Evolutionary conservation across 495 filamentous ascomycete genomes (phyloP).

Genomic region (Massariosphaeria phaeospora): DNA sequence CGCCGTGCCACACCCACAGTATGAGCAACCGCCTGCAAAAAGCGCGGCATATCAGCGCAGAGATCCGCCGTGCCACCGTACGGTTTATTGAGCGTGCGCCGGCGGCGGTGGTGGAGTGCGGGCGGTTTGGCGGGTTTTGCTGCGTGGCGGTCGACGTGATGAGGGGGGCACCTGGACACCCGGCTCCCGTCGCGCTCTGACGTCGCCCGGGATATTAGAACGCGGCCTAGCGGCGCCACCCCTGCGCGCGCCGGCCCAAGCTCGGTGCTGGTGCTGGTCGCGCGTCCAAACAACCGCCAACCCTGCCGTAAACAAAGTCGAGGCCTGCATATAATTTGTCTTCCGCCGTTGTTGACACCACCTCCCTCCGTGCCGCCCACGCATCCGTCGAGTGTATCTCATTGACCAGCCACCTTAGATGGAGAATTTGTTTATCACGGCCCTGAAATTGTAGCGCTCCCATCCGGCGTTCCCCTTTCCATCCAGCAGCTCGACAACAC

Average conservation of each 20-base stretch:
- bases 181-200: neutral
- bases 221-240: too few species aligned
- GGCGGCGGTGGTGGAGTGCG: too few species aligned
- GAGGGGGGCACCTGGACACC: too few species aligned
- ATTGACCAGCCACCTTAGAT: constrained; percentile 29
- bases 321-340: neutral
- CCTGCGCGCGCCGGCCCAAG: neutral
- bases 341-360: constrained; percentile 9
- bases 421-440: constrained; percentile 29
- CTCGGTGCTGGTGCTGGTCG: neutral
- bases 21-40: too few species aligned
- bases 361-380: constrained; percentile 12
- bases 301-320: neutral
- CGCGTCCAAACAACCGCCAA: neutral
- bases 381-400: constrained; percentile 20
- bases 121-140: too few species aligned
- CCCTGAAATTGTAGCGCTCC: constrained; percentile 26
- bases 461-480: constrained; percentile 4
- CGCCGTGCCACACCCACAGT: too few species aligned
- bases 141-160: too few species aligned
- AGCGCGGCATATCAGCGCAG: too few species aligned
- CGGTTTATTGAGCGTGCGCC: too few species aligned
- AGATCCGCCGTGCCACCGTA: too few species aligned
- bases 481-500: constrained; percentile 3
- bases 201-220: neutral